Percentiles rank a stretch among this genome's conserved stretches.
Conservation (phyloP, 306 rosid species). For the Trifolium subterraneum region DNA sequence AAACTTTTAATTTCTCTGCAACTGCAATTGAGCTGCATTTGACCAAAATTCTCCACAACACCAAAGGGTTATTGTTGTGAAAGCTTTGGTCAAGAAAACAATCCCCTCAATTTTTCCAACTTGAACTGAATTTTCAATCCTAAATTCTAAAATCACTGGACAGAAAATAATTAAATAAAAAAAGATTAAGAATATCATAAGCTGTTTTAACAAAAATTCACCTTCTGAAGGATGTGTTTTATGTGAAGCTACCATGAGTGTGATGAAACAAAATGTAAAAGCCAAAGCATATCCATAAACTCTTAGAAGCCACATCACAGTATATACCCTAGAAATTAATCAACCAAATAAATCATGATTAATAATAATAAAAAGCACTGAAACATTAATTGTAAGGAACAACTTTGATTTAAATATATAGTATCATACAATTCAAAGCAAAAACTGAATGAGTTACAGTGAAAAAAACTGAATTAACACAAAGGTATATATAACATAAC, state of each 20-base stretch:
- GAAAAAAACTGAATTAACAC: neutral
- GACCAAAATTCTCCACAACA: neutral
- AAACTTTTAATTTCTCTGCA: neutral
- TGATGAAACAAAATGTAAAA: constrained; percentile 46
- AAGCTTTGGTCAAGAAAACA: neutral
- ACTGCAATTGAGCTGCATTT: neutral
- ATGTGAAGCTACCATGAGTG: constrained; percentile 48
- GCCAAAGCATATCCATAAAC: constrained; percentile 52
- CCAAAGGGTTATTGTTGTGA: neutral
- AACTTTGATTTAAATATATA: constrained; percentile 3
- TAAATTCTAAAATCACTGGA: constrained; percentile 16
- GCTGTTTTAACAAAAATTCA: constrained; percentile 14
- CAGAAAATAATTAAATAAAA: constrained; percentile 27
- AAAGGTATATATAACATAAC: neutral
- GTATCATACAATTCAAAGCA: constrained; percentile 10
- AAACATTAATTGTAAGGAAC: constrained; percentile 17
- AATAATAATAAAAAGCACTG: neutral
- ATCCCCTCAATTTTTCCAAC: constrained; percentile 25
- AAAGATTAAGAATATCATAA: neutral
- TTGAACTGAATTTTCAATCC: constrained; percentile 5
- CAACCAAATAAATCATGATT: neutral
- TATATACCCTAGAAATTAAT: constrained; percentile 45
- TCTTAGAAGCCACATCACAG: constrained; percentile 56
- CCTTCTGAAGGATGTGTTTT: constrained; percentile 79
- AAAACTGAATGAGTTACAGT: neutral